phyloP scores from a whole-genome alignment of 805 yeast genomes.

The Starmera dryadoides region DNA sequence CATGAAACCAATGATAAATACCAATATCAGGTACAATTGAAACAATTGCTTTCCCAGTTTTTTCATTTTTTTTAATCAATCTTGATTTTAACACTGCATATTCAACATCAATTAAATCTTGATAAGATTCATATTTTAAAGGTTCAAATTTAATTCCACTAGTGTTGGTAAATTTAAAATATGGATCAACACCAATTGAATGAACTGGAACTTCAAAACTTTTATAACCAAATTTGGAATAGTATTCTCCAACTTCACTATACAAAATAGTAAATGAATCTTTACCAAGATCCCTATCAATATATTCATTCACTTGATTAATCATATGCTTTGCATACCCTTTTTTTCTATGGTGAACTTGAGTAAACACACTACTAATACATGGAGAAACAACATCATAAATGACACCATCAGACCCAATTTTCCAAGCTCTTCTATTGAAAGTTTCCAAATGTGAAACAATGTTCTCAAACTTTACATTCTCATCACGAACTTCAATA shows the following conservation, averaged over 20 bases:
- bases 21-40: slow-evolving; percentile 29
- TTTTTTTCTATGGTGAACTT: slow-evolving; percentile 37
- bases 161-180: slow-evolving; percentile 8
- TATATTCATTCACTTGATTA: slow-evolving; percentile 23
- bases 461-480: slow-evolving; percentile 23
- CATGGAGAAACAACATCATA: slow-evolving; percentile 28
- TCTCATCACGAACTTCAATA: slow-evolving; percentile 14
- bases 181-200: slow-evolving; percentile 11
- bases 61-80: slow-evolving; percentile 14
- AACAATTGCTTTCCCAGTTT: slow-evolving; percentile 15
- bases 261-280: slow-evolving; percentile 41
- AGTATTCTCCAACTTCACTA: slow-evolving; percentile 69
- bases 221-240: slow-evolving; percentile 55
- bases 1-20: slow-evolving; percentile 35
- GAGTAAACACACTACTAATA: slow-evolving; percentile 57
- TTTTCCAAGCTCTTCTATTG: slow-evolving; percentile 27
- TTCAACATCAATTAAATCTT: slow-evolving; percentile 22
- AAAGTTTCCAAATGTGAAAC: slow-evolving; percentile 35
- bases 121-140: slow-evolving; percentile 25
- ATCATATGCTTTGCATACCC: slow-evolving; percentile 52
- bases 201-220: slow-evolving; percentile 31
- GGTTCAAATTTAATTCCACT: slow-evolving; percentile 17
- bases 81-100: slow-evolving; percentile 12
- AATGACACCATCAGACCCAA: slow-evolving; percentile 18
- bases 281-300: slow-evolving; percentile 25